phyloP scores from a whole-genome alignment of 2,329 filamentous ascomycete genomes.

The Cryphonectria carpinicola region DNA sequence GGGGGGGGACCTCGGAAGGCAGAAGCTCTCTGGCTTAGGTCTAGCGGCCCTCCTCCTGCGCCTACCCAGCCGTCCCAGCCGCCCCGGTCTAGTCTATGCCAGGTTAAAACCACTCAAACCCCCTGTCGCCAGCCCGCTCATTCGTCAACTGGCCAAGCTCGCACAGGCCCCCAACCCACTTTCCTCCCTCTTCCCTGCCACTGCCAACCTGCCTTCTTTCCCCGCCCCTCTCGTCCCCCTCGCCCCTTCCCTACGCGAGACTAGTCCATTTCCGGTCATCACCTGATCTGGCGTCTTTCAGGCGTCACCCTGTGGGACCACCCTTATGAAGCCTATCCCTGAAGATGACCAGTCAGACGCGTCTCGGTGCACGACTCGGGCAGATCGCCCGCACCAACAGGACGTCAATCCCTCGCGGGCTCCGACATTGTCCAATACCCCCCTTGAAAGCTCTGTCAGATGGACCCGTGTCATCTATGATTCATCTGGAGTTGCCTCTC shows the following conservation, averaged over 20 bases:
- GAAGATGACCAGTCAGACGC: conserved; percentile 21
- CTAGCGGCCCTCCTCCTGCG: neutral
- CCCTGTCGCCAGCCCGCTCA: neutral
- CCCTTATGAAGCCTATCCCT: conserved; percentile 4
- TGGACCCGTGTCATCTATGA: conserved; percentile 19
- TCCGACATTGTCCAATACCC: conserved; percentile 18
- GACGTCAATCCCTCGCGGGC: conserved; percentile 18
- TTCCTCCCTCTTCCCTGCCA: neutral
- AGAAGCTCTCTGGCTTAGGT: neutral
- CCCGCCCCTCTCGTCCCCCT: neutral
- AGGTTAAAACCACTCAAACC: neutral
- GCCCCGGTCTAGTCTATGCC: neutral
- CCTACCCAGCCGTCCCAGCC: neutral
- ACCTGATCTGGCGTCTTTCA: conserved; percentile 9
- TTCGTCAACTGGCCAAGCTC: neutral
- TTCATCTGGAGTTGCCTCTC: conserved; percentile 9
- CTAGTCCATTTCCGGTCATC: neutral
- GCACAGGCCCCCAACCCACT: neutral
- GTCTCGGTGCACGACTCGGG: conserved; percentile 24
- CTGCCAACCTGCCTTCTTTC: neutral
- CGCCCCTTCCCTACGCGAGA: neutral
- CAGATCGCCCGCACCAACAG: conserved; percentile 23
- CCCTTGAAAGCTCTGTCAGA: conserved; percentile 14
- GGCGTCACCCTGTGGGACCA: conserved; percentile 8
- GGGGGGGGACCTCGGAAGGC: conserved; percentile 9